Percentiles rank a stretch among this genome's conserved stretches.
phyloP scores from a whole-genome alignment of 1,284 basidiomycete genomes.

The Fomes fomentarius region DNA sequence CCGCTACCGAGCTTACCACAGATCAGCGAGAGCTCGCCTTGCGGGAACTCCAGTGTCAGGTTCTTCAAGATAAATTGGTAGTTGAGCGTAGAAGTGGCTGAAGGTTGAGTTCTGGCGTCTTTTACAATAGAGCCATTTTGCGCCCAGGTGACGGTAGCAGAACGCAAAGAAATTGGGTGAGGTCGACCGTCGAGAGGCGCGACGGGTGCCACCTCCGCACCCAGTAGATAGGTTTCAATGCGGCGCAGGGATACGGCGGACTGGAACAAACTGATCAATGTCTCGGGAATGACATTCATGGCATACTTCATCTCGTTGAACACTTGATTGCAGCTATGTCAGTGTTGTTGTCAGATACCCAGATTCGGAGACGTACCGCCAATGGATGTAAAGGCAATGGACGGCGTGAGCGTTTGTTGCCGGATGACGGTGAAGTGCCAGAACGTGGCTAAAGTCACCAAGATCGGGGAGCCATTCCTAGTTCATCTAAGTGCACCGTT shows the following conservation, averaged over 20 bases:
- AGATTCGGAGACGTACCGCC: constrained; percentile 41
- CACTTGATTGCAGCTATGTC: constrained; percentile 50
- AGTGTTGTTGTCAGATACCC: not conserved
- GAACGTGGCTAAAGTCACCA: constrained; percentile 80
- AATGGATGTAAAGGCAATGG: constrained; percentile 85
- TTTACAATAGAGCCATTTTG: constrained; percentile 70
- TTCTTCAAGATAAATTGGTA: constrained; percentile 85
- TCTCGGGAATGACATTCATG: constrained; percentile 86
- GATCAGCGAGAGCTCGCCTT: constrained; percentile 76
- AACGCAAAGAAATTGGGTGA: constrained; percentile 38
- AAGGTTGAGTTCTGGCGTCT: constrained; percentile 56
- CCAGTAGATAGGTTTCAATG: constrained; percentile 87
- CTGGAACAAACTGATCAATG: constrained; percentile 86
- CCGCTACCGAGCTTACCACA: constrained; percentile 85
- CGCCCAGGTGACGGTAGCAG: too few species aligned
- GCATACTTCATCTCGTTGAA: constrained; percentile 88
- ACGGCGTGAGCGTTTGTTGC: constrained; percentile 73
- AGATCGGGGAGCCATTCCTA: constrained; percentile 72
- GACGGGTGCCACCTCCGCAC: constrained; percentile 68
- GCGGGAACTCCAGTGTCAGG: constrained; percentile 78
- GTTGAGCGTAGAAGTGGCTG: constrained; percentile 71
- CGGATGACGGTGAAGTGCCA: constrained; percentile 83
- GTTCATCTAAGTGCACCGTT: too few species aligned
- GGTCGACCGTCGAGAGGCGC: constrained; percentile 59
- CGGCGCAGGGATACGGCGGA: constrained; percentile 85